A percentile compares a stretch with the other conserved stretches of the same genome.
Conservation (phyloP, 495 filamentous ascomycete species). For the Annulohypoxylon moriforme region DNA sequence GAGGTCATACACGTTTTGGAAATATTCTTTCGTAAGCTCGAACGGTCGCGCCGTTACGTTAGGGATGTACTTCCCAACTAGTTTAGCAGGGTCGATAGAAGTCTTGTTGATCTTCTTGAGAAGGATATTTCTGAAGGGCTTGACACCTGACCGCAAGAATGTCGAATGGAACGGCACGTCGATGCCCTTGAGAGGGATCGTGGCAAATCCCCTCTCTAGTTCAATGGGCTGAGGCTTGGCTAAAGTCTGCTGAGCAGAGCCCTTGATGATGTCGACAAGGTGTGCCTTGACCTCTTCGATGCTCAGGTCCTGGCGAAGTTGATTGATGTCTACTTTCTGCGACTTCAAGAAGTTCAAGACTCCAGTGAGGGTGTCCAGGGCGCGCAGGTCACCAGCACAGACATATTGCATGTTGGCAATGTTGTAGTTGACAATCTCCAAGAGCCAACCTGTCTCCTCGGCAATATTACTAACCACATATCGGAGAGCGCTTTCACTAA, state of each 20-base stretch:
- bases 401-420: conserved; percentile 99
- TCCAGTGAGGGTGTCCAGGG: conserved; percentile 91
- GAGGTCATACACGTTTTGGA: conserved; percentile 94
- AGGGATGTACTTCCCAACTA: conserved; percentile 98
- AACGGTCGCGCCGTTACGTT: conserved; percentile 97
- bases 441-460: conserved; percentile 90
- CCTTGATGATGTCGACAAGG: conserved; percentile 85
- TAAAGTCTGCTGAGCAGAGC: conserved; percentile 85
- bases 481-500: conserved; percentile 95
- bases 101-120: conserved; percentile 99
- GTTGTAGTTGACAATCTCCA: conserved; percentile 99
- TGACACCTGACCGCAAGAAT: conserved; percentile 96
- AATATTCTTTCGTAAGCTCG: conserved; percentile 96
- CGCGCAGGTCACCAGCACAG: conserved; percentile 94
- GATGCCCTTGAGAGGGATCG: conserved; percentile 95
- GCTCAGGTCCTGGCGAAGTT: conserved; percentile 84
- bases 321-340: conserved; percentile 95
- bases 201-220: conserved; percentile 93
- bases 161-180: conserved; percentile 99
- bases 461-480: conserved; percentile 94
- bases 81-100: conserved; percentile 93
- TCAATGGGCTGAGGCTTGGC: conserved; percentile 87
- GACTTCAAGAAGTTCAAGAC: conserved; percentile 94
- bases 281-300: conserved; percentile 80
- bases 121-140: conserved; percentile 96